Percentiles rank a stretch among this genome's conserved stretches.
Conservation (phyloP, 768 basidiomycete species). For the Auriscalpium microsporum region DNA sequence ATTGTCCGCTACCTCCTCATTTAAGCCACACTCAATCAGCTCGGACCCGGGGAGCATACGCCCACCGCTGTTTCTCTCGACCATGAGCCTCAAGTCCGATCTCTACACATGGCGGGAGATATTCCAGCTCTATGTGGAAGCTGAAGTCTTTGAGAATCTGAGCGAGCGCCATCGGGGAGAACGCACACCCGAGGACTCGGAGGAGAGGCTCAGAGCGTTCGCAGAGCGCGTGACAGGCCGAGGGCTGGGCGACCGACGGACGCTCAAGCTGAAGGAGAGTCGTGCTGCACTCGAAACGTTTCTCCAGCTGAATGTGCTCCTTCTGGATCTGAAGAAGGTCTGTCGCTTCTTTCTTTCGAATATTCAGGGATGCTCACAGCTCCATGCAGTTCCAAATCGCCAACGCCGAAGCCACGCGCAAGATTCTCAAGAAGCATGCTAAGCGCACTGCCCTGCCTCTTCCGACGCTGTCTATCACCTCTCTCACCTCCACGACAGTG, state of each 20-base stretch:
- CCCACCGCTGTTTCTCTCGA: constrained; percentile 5
- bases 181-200: constrained; percentile 58
- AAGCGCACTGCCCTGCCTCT: constrained; percentile 81
- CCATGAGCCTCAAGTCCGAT: constrained; percentile 36
- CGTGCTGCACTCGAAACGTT: constrained; percentile 39
- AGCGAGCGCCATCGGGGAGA: constrained; percentile 62
- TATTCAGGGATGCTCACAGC: neutral
- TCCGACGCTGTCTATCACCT: constrained; percentile 25
- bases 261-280: constrained; percentile 40
- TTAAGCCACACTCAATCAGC: constrained; percentile 25
- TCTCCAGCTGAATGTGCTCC: constrained; percentile 59
- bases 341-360: neutral
- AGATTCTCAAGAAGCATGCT: constrained; percentile 91
- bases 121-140: constrained; percentile 79
- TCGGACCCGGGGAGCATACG: constrained; percentile 18
- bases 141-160: constrained; percentile 75
- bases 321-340: constrained; percentile 78
- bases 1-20: constrained; percentile 23
- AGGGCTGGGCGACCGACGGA: constrained; percentile 35
- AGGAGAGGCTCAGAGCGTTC: constrained; percentile 61
- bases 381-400: constrained; percentile 61
- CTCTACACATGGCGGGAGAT: constrained; percentile 86
- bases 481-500: neutral
- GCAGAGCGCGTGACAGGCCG: constrained; percentile 41
- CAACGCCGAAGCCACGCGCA: constrained; percentile 83